Evolutionary conservation across 2,329 filamentous ascomycete species (phyloP), one percentile per base, ranked within the genome.

Genomic region (Fusarium robinianum): DNA sequence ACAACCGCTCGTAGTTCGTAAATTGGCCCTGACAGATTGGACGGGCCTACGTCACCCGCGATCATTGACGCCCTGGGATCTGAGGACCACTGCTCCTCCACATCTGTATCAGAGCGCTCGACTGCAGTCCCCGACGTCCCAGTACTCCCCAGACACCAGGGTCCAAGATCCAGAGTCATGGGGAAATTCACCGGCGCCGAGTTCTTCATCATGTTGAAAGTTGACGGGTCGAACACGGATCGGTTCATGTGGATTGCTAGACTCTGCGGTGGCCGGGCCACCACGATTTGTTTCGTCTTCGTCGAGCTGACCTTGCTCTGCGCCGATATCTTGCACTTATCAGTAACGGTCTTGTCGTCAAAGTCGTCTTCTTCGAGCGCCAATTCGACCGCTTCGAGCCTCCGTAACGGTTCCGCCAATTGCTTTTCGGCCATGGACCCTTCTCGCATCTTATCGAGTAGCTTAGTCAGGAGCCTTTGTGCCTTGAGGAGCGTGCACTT

Each of bases 231-330:
- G 59, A 96, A 97, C 1, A 94, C 80, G 36, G 91, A 96, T 26
- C 94, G 82, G 62, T 97, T 96, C 64, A 97, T 80, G 64, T 99
- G 94, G 7, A 97, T 76, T 0, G 84, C 87, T 10, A 99, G 73
- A 42, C 87, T 88, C 51, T 84, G 83, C 1, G 94, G 94, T 2
- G 90, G 79, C 19, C 91, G 79, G 3, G 88, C 90, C 55, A 99
- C 80, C 9, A 92, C 88, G 8, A 88, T 85, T 65, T 97, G 94
- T 46, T 91, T 87, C 7, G 90, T 90, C 68, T 99, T 99, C 5
- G 87, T 95, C 11, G 86, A 84, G 14, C 79, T 81, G 6, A 90
- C 81, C 60, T 85, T 83, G 57, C 83, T 82, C 58, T 86, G 83
- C 8, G 83, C 73, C 0, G 75, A 73, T 50, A 85, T 87, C 61